Conservation (phyloP, 371 early-diverging fungal genomes). For the Mortierella sp. region DNA sequence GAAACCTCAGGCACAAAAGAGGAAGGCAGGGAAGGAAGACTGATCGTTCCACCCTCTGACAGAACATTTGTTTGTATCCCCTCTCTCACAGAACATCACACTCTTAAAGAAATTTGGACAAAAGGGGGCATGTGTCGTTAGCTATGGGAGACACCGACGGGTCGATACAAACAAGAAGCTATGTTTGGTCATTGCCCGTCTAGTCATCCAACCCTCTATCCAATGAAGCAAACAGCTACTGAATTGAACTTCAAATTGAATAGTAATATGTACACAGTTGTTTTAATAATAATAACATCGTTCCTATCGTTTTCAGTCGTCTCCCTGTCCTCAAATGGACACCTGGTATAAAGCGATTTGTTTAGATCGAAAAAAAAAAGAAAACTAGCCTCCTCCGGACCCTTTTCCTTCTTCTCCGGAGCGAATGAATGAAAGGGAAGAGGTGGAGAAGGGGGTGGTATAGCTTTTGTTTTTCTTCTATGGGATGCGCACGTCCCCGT, state of each 20-base stretch:
- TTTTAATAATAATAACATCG: constrained; percentile 1
- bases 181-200: not conserved
- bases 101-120: not conserved
- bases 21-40: not conserved
- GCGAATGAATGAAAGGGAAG: not conserved
- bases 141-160: not conserved
- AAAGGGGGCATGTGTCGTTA: not conserved
- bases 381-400: not conserved
- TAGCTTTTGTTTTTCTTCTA: not conserved
- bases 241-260: not conserved
- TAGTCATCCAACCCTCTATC: not conserved
- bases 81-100: not conserved
- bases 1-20: not conserved
- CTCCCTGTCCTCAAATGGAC: not conserved
- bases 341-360: constrained; percentile 14
- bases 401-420: not conserved
- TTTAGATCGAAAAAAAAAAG: not conserved
- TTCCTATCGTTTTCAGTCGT: constrained; percentile 11
- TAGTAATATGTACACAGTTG: not conserved
- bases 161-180: not conserved
- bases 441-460: not conserved
- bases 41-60: not conserved
- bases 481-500: constrained; percentile 8
- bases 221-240: not conserved
- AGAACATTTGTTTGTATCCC: not conserved